phyloP scores from a whole-genome alignment of 2,329 filamentous ascomycete genomes.

The Talaromyces sp. region DNA sequence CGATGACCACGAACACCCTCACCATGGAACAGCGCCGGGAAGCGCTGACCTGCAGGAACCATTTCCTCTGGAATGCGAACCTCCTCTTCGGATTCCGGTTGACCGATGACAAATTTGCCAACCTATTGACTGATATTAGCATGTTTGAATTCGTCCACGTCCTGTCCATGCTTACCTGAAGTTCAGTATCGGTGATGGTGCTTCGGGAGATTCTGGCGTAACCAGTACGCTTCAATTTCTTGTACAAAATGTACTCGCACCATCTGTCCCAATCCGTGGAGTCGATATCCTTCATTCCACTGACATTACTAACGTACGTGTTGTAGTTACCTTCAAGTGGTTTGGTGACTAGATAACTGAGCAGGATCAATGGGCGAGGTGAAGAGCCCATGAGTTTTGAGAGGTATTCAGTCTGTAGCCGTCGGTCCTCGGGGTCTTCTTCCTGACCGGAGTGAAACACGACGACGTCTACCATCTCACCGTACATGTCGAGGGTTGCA shows the following conservation, averaged over 20 bases:
- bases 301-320: slow-evolving; percentile 79
- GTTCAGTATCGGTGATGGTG: slow-evolving; percentile 94
- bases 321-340: slow-evolving; percentile 94
- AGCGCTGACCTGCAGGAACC: slow-evolving; percentile 72
- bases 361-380: slow-evolving; percentile 73
- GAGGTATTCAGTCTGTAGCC: slow-evolving; percentile 81
- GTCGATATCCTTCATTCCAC: slow-evolving; percentile 95
- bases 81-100: slow-evolving; percentile 60
- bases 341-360: slow-evolving; percentile 89
- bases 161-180: slow-evolving; percentile 62
- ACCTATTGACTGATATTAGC: slow-evolving; percentile 45
- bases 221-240: slow-evolving; percentile 75
- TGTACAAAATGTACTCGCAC: slow-evolving; percentile 99
- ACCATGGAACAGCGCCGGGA: slow-evolving; percentile 79
- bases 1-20: slow-evolving; percentile 81
- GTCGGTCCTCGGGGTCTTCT: slow-evolving; percentile 87
- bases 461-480: slow-evolving; percentile 83
- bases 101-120: slow-evolving; percentile 86
- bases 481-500: slow-evolving; percentile 92
- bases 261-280: slow-evolving; percentile 90
- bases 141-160: background rate
- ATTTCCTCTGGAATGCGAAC: slow-evolving; percentile 67
- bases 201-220: slow-evolving; percentile 86
- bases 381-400: slow-evolving; percentile 82
- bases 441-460: slow-evolving; percentile 99